Evolutionary conservation across 2,329 filamentous ascomycete genomes (phyloP).

Genomic region (Claviceps pazoutovae): DNA sequence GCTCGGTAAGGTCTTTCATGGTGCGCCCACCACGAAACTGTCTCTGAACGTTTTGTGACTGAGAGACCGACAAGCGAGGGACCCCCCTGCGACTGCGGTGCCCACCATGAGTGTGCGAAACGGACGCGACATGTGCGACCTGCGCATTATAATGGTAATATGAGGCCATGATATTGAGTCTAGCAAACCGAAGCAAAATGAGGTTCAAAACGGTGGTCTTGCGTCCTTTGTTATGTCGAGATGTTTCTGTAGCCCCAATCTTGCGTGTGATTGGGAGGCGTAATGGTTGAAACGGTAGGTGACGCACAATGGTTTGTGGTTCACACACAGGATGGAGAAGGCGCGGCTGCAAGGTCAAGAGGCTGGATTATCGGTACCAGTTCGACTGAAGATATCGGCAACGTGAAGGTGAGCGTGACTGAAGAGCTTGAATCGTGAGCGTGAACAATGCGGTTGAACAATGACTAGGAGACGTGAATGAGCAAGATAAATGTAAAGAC

Average conservation of each 20-base stretch:
- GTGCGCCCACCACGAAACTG: slow-evolving; percentile 75
- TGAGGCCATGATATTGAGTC: slow-evolving; percentile 37
- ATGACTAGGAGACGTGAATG: background rate
- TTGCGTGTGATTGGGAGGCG: no score
- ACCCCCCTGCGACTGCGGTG: slow-evolving; percentile 64
- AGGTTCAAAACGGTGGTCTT: background rate
- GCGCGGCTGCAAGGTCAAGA: background rate
- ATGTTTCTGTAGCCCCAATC: slow-evolving; percentile 1
- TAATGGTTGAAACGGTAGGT: no score
- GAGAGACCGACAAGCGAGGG: slow-evolving; percentile 55
- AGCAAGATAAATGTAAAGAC: background rate
- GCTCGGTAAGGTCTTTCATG: slow-evolving; percentile 74
- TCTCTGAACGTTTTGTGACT: slow-evolving; percentile 66
- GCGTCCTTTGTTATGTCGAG: background rate
- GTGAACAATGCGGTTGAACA: no score
- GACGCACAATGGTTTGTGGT: no score
- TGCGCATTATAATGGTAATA: slow-evolving; percentile 51
- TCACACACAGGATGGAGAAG: no score
- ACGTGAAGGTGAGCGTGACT: no score
- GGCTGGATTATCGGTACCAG: no score
- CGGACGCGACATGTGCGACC: slow-evolving; percentile 42
- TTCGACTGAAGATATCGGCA: no score
- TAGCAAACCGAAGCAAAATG: no score
- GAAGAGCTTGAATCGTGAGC: no score
- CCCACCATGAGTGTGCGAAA: slow-evolving; percentile 63